Evolutionary conservation across 306 rosid species (phyloP).

Genomic region (Cucumis melo): DNA sequence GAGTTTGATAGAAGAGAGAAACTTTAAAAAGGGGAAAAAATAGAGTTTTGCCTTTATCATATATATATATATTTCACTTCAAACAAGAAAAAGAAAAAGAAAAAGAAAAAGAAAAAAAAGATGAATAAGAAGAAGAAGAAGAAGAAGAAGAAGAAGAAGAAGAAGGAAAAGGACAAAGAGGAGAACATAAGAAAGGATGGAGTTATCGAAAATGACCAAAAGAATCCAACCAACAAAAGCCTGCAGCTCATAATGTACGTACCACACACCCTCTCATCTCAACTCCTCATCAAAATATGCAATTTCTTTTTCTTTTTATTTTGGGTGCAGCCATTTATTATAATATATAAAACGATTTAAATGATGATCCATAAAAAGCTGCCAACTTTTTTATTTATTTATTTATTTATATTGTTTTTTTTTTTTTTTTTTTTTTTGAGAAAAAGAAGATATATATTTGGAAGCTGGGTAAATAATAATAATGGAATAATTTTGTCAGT

Average conservation of each 20-base stretch:
- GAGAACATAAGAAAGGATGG: constrained; percentile 22
- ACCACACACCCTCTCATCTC: neutral
- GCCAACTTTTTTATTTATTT: constrained; percentile 6
- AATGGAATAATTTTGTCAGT: neutral
- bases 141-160: no score
- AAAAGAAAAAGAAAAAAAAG: no score
- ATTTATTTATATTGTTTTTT: no score
- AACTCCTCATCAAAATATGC: neutral
- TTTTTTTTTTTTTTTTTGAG: no score
- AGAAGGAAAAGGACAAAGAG: constrained; percentile 9
- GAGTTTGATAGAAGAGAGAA: neutral
- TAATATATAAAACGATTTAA: neutral
- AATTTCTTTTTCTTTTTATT: neutral
- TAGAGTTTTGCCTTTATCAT: neutral
- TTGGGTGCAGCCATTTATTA: neutral
- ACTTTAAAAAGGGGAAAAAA: neutral
- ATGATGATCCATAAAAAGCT: constrained; percentile 6
- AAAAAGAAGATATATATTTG: neutral
- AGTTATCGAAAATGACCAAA: constrained; percentile 39
- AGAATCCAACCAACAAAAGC: constrained; percentile 29
- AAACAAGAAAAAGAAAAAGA: no score
- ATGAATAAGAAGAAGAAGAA: no score
- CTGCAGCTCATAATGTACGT: constrained; percentile 18
- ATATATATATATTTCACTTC: no score
- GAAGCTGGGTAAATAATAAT: neutral